phyloP scores from a whole-genome alignment of 306 rosid species.

The Vicia sativa region DNA sequence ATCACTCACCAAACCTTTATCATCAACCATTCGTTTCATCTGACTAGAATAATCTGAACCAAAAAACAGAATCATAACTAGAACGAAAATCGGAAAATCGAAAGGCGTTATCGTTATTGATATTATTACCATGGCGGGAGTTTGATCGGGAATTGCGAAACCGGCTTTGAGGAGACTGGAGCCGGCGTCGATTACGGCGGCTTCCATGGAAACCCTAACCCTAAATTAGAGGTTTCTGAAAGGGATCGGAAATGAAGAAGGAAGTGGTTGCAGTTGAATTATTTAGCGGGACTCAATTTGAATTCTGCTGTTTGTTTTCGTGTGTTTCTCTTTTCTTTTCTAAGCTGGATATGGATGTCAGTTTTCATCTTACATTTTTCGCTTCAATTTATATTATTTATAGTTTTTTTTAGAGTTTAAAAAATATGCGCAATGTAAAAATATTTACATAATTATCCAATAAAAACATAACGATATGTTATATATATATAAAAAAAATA shows the following conservation, averaged over 20 bases:
- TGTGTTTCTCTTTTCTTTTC: neutral
- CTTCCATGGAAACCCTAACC: constrained; percentile 76
- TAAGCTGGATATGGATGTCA: neutral
- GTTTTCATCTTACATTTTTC: neutral
- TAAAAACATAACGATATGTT: no score
- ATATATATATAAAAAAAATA: no score
- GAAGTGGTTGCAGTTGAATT: constrained; percentile 17
- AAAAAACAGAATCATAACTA: constrained; percentile 12
- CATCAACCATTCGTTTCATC: constrained; percentile 81
- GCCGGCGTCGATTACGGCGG: constrained; percentile 85
- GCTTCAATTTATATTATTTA: no score
- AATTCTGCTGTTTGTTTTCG: constrained; percentile 16
- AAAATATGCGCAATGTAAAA: no score
- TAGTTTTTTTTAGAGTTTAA: no score
- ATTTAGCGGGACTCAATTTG: constrained; percentile 44
- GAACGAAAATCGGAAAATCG: constrained; percentile 18
- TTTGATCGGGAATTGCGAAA: constrained; percentile 92
- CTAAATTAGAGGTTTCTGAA: constrained; percentile 35
- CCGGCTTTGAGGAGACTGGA: constrained; percentile 93
- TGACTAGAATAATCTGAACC: constrained; percentile 79
- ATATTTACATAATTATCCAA: no score
- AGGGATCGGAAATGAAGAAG: constrained; percentile 14
- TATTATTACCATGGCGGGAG: constrained; percentile 80
- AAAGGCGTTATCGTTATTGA: neutral
- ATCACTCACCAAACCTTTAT: constrained; percentile 59